Evolutionary conservation across 2,329 filamentous ascomycete genomes (phyloP).

Genomic region (Cryphonectria japonica): DNA sequence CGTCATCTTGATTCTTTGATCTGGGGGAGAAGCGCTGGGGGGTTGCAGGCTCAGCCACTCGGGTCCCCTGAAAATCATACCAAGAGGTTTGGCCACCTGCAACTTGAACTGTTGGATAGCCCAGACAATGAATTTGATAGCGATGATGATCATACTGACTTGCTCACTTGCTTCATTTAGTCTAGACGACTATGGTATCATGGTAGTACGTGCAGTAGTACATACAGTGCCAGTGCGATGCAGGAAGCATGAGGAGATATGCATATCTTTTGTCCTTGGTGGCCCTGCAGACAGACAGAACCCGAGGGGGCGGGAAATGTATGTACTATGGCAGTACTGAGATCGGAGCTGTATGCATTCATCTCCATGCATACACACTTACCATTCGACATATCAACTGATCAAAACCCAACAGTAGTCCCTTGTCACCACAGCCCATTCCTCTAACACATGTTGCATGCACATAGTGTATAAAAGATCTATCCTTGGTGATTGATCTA

Average conservation of each 20-base stretch:
- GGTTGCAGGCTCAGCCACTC: not conserved
- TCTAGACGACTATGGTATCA: not conserved
- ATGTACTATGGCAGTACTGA: not conserved
- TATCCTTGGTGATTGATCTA: not conserved
- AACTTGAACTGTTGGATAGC: conserved; percentile 1
- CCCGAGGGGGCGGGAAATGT: not conserved
- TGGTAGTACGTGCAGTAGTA: not conserved
- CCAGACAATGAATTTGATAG: not conserved
- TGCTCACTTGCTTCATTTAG: not conserved
- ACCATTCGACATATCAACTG: not conserved
- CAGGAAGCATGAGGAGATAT: not conserved
- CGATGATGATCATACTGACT: not conserved
- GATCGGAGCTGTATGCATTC: not conserved
- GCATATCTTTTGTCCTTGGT: not conserved
- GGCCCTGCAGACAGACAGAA: not conserved
- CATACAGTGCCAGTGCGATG: not conserved
- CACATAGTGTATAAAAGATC: not conserved
- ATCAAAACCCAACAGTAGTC: too few relatives aligned
- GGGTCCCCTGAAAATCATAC: conserved; percentile 6
- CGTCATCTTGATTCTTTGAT: not conserved
- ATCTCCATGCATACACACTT: not conserved
- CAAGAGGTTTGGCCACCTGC: conserved; percentile 2
- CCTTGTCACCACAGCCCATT: too few relatives aligned
- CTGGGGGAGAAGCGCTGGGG: not conserved
- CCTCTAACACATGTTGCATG: not conserved